Evolutionary conservation across 2,329 filamentous ascomycete species (phyloP).

Genomic region (Trichothecium roseum): DNA sequence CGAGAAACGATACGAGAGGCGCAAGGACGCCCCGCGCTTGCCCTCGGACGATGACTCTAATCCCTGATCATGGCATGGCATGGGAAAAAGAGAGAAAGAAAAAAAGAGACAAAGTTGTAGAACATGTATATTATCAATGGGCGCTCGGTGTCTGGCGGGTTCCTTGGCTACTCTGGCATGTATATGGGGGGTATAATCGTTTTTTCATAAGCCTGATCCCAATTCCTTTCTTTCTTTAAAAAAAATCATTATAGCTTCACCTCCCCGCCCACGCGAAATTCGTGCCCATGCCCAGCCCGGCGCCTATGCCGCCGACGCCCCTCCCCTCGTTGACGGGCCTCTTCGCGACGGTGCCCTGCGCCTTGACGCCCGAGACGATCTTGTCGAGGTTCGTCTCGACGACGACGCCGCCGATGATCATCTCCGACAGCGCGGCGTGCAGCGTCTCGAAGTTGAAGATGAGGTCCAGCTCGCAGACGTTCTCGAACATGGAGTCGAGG

Average conservation of each 20-base stretch:
- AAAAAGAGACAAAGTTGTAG: conserved; percentile 1
- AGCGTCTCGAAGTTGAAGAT: conserved; percentile 99
- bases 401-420: conserved; percentile 92
- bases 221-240: conserved; percentile 1
- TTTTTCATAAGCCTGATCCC: conserved; percentile 1
- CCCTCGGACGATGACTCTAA: conserved; percentile 9
- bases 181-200: conserved; percentile 2
- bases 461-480: conserved; percentile 94
- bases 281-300: conserved; percentile 44
- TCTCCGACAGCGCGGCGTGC: conserved; percentile 82
- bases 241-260: conserved; percentile 10
- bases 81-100: conserved; percentile 12
- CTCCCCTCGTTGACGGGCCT: conserved; percentile 64
- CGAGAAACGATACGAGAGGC: conserved; percentile 30
- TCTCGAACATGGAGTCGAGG: conserved; percentile 90
- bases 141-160: conserved; percentile 2
- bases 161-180: not conserved
- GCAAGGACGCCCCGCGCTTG: conserved; percentile 22
- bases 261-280: conserved; percentile 45
- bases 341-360: conserved; percentile 69
- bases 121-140: conserved; percentile 1
- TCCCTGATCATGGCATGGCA: conserved; percentile 5
- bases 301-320: conserved; percentile 28
- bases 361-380: conserved; percentile 75
- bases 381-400: conserved; percentile 84